A percentile compares a stretch with the other conserved stretches of the same genome.
These are phyloP conservation scores for Avena insularis DNA, from an alignment of 176 grass and related monocot species.

Conservation along the genomic window DNA sequence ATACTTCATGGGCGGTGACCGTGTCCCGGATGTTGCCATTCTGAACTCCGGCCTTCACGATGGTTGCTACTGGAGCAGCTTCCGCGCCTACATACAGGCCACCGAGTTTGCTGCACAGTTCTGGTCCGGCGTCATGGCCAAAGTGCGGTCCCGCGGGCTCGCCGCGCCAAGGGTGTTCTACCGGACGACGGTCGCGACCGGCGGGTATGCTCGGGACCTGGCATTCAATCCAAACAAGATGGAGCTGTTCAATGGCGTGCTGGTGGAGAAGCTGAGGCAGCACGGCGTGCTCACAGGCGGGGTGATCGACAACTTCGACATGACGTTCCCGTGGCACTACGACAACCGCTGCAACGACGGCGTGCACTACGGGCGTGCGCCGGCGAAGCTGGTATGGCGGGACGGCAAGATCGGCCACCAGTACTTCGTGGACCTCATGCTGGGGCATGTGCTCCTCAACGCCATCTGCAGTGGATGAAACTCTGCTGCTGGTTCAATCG, in stretches of 20 bases:
- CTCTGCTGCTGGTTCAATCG: slow-evolving; percentile 16
- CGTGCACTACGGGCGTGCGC: slow-evolving; percentile 87
- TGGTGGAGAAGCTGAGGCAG: slow-evolving; percentile 74
- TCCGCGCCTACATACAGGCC: slow-evolving; percentile 51
- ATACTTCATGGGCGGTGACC: slow-evolving; percentile 66
- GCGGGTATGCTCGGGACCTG: slow-evolving; percentile 88
- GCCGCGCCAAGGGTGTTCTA: slow-evolving; percentile 73
- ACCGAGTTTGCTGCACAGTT: slow-evolving; percentile 75
- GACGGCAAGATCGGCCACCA: slow-evolving; percentile 91
- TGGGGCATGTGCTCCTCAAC: slow-evolving; percentile 93
- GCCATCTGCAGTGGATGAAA: slow-evolving; percentile 82
- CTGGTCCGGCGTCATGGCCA: slow-evolving; percentile 68
- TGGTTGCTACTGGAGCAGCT: slow-evolving; percentile 80
- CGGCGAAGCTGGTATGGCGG: slow-evolving; percentile 71
- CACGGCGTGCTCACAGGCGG: slow-evolving; percentile 75
- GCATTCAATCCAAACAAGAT: slow-evolving; percentile 98
- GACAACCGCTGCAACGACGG: slow-evolving; percentile 96
- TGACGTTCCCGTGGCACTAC: slow-evolving; percentile 98
- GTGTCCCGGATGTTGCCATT: slow-evolving; percentile 65
- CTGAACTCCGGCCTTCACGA: slow-evolving; percentile 97
- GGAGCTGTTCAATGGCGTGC: slow-evolving; percentile 83
- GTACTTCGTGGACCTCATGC: slow-evolving; percentile 97
- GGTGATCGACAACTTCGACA: slow-evolving; percentile 89
- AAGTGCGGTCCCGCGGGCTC: slow-evolving; percentile 36
- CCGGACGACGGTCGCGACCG: slow-evolving; percentile 79